Conservation (phyloP, 2,329 filamentous ascomycete genomes). For the Colletotrichum kahawae region DNA sequence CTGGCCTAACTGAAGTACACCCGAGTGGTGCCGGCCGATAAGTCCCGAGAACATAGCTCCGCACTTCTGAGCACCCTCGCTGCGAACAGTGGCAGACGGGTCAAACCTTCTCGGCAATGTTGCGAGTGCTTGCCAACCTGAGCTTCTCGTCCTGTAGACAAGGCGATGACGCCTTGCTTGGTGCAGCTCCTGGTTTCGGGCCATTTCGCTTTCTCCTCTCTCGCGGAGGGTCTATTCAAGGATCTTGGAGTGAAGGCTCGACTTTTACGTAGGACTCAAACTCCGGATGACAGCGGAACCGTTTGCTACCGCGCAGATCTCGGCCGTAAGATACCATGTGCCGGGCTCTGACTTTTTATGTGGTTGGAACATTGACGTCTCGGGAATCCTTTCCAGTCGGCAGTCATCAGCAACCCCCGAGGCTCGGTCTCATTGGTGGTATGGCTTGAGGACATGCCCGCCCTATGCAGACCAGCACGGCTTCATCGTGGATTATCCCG, state of each 20-base stretch:
- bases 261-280: fast-evolving
- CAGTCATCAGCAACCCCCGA: not conserved
- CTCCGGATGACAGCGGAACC: not conserved
- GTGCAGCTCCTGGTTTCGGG: not conserved
- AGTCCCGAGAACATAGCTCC: not conserved
- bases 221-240: fast-evolving
- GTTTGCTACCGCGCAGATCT: not conserved
- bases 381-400: not conserved
- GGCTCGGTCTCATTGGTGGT: not conserved
- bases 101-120: not conserved
- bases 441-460: not conserved
- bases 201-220: not conserved
- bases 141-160: not conserved
- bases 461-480: not conserved
- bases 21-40: not conserved
- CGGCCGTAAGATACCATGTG: not conserved
- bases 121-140: not conserved
- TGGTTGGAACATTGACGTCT: not conserved
- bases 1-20: too few relatives aligned
- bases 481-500: not conserved
- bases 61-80: not conserved
- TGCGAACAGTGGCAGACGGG: not conserved
- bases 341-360: too few relatives aligned
- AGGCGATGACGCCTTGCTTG: not conserved
- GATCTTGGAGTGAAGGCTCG: fast-evolving